Percentiles rank a stretch among this genome's conserved stretches.
These are phyloP conservation scores for Plantago coronopus DNA, from an alignment of 305 asterid genomes.

Conservation along the genomic window DNA sequence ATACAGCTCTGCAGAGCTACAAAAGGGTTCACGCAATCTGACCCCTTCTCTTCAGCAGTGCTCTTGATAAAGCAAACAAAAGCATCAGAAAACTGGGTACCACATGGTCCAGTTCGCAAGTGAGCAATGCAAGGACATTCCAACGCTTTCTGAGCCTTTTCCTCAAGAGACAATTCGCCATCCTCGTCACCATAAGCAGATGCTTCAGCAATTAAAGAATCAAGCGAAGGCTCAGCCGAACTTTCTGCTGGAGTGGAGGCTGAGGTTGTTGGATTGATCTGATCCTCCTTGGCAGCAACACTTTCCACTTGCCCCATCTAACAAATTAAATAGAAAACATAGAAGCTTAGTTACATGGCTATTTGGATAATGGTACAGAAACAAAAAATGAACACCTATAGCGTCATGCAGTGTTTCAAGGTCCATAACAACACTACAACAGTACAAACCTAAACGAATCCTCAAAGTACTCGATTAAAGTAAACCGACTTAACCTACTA, in stretches of 20 bases:
- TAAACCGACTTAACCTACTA: too few relatives aligned
- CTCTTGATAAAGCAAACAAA: constrained; percentile 88
- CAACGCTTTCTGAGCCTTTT: constrained; percentile 71
- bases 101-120: constrained; percentile 71
- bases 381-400: too few relatives aligned
- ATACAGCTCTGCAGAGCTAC: constrained; percentile 84
- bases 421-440: neutral
- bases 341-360: neutral
- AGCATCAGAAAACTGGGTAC: constrained; percentile 74
- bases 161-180: constrained; percentile 49
- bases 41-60: constrained; percentile 78
- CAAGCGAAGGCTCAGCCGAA: constrained; percentile 47
- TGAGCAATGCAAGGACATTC: constrained; percentile 92
- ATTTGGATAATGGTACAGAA: too few relatives aligned
- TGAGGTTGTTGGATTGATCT: constrained; percentile 26
- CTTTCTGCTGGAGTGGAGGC: constrained; percentile 23
- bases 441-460: neutral
- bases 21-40: constrained; percentile 77
- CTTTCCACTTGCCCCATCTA: constrained; percentile 74
- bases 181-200: constrained; percentile 67
- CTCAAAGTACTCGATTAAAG: too few relatives aligned
- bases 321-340: constrained; percentile 10
- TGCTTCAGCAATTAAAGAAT: constrained; percentile 79
- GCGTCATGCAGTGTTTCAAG: neutral
- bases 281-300: constrained; percentile 29